Conservation (phyloP, 2,329 filamentous ascomycete species). For the Cercospora zeina region DNA sequence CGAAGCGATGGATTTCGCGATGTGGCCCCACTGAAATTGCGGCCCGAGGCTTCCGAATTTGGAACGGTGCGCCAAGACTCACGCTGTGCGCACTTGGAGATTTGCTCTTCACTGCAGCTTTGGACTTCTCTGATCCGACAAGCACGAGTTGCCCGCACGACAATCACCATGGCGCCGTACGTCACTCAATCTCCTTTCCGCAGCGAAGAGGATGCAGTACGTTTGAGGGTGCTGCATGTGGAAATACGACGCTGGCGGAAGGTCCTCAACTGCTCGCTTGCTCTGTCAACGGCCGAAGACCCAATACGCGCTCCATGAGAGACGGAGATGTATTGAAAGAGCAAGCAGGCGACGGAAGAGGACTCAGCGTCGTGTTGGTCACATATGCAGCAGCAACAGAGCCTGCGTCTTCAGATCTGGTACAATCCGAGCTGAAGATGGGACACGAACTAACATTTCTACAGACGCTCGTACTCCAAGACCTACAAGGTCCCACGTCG, state of each 20-base stretch:
- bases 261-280: constrained; percentile 3
- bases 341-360: not conserved
- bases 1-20: constrained; percentile 4
- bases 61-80: not conserved
- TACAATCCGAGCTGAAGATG: not conserved
- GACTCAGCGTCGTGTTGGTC: not conserved
- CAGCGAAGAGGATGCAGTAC: constrained; percentile 19
- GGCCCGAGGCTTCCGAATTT: not conserved
- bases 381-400: not conserved
- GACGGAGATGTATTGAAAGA: constrained; percentile 2
- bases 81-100: not conserved
- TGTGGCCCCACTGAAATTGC: constrained; percentile 9
- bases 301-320: not conserved
- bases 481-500: constrained; percentile 98
- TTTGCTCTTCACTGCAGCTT: constrained; percentile 11
- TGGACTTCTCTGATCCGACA: constrained; percentile 15
- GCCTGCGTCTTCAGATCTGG: constrained; percentile 12
- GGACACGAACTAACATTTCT: constrained; percentile 26
- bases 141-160: constrained; percentile 23
- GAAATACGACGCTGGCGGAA: not conserved
- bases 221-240: not conserved
- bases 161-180: constrained; percentile 34
- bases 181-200: constrained; percentile 11
- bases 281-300: not conserved
- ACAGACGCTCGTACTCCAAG: constrained; percentile 81